Conservation (phyloP, 257 asterid species). For the Nicotiana otophora region DNA sequence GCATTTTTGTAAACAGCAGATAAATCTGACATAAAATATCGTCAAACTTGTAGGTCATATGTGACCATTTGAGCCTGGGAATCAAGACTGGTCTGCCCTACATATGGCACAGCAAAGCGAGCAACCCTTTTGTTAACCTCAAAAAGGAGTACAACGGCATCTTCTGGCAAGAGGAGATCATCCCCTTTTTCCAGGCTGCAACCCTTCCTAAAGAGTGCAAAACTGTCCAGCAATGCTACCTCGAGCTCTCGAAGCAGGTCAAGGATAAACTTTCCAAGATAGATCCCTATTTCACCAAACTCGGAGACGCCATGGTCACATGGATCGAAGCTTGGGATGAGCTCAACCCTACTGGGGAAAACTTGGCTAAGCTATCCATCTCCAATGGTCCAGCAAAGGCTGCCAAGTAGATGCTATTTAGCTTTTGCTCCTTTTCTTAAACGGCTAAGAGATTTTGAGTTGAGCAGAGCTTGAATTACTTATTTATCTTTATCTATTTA, state of each 20-base stretch:
- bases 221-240: conserved; percentile 63
- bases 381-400: conserved; percentile 25
- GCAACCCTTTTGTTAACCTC: conserved; percentile 81
- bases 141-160: conserved; percentile 80
- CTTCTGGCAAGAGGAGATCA: conserved; percentile 78
- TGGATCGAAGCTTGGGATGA: conserved; percentile 93
- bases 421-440: neutral
- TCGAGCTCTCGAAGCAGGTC: conserved; percentile 62
- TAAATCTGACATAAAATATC: neutral
- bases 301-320: conserved; percentile 78
- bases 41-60: conserved; percentile 41
- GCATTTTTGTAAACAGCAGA: neutral
- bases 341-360: conserved; percentile 56
- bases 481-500: neutral
- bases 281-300: conserved; percentile 62
- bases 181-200: conserved; percentile 58
- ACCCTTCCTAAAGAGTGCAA: conserved; percentile 52
- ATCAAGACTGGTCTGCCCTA: conserved; percentile 76
- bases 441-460: neutral
- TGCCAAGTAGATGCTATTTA: conserved; percentile 25
- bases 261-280: conserved; percentile 44
- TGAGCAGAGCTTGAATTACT: neutral
- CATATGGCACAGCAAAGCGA: conserved; percentile 90
- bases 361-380: conserved; percentile 25
- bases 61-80: conserved; percentile 66